Conservation (phyloP, 2,329 filamentous ascomycete species). For the Cladosporium cucumerinum region DNA sequence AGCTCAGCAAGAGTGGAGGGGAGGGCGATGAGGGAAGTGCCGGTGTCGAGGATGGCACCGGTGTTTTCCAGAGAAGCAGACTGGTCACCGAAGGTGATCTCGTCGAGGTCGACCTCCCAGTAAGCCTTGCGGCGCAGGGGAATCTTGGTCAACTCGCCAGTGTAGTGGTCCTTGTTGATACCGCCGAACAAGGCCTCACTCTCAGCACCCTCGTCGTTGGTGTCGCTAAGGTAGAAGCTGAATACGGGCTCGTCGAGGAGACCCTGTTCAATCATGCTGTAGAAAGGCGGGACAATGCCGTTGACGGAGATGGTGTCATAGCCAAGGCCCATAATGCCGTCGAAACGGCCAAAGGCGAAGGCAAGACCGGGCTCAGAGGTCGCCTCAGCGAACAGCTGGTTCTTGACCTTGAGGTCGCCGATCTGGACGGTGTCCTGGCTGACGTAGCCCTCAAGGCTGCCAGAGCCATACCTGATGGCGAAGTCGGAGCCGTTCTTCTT, state of each 20-base stretch:
- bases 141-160: slow-evolving; percentile 85
- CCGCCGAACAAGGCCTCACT: slow-evolving; percentile 91
- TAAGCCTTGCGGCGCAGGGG: slow-evolving; percentile 97
- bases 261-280: slow-evolving; percentile 88
- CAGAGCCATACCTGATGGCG: slow-evolving; percentile 92
- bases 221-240: slow-evolving; percentile 87
- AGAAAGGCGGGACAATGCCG: slow-evolving; percentile 89
- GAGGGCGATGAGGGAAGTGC: slow-evolving; percentile 94
- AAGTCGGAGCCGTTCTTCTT: slow-evolving; percentile 91
- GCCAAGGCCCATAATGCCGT: slow-evolving; percentile 91
- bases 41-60: slow-evolving; percentile 95
- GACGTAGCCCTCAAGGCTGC: slow-evolving; percentile 87
- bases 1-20: slow-evolving; percentile 89
- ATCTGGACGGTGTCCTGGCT: slow-evolving; percentile 85
- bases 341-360: slow-evolving; percentile 96
- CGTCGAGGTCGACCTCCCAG: slow-evolving; percentile 97
- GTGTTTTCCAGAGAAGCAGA: slow-evolving; percentile 88
- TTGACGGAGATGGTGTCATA: slow-evolving; percentile 98
- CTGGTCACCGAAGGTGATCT: slow-evolving; percentile 83
- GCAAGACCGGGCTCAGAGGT: slow-evolving; percentile 93
- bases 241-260: slow-evolving; percentile 91
- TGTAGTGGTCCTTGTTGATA: slow-evolving; percentile 75
- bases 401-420: slow-evolving; percentile 81
- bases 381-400: slow-evolving; percentile 94
- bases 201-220: slow-evolving; percentile 65